A percentile compares a stretch with the other conserved stretches of the same genome.
Conservation (phyloP, 106 monocot species). For the Ottelia alismoides region DNA sequence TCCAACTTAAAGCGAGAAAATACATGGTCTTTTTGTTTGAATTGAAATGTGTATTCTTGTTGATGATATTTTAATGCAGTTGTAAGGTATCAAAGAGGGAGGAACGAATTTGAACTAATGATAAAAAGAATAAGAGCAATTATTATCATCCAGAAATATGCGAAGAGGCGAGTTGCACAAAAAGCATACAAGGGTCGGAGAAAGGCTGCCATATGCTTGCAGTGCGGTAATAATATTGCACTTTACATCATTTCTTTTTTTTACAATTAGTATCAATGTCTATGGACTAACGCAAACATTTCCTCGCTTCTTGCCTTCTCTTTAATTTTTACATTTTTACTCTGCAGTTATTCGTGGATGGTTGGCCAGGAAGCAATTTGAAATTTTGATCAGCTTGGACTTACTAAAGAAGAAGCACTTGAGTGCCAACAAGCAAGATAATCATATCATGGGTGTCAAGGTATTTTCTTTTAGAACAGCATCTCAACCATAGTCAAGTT, state of each 20-base stretch:
- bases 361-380: conserved; percentile 43
- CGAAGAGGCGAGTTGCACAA: conserved; percentile 28
- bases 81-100: conserved; percentile 41
- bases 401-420: conserved; percentile 2
- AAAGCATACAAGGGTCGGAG: conserved; percentile 18
- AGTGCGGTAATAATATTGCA: conserved; percentile 32
- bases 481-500: too few relatives aligned
- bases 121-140: conserved; percentile 38
- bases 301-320: neutral
- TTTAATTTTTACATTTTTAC: neutral
- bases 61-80: conserved; percentile 17
- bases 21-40: too few relatives aligned
- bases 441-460: conserved; percentile 13
- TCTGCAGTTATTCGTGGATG: conserved; percentile 50
- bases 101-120: conserved; percentile 19
- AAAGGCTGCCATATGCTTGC: conserved; percentile 27
- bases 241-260: neutral
- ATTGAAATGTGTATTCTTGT: neutral
- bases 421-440: conserved; percentile 8
- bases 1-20: too few relatives aligned
- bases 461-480: conserved; percentile 4
- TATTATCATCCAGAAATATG: conserved; percentile 41
- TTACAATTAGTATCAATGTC: neutral
- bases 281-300: neutral
- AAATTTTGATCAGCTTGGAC: conserved; percentile 8